Evolutionary conservation across 2,329 filamentous ascomycete species (phyloP), one percentile per base, ranked within the genome.

Genomic region (Tolypocladium pustulatum): DNA sequence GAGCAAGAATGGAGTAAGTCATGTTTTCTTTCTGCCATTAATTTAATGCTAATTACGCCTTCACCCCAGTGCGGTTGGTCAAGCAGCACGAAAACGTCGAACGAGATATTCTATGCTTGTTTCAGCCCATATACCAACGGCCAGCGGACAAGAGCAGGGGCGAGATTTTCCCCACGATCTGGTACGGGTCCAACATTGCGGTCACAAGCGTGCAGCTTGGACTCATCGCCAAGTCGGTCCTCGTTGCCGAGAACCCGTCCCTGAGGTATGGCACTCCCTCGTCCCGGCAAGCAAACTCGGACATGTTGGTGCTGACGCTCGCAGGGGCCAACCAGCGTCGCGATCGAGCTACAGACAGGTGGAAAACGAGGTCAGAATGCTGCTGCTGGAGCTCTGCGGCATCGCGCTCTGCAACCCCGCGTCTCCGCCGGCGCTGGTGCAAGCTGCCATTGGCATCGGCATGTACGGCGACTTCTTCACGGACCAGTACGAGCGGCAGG

Each of bases 391-490:
- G 55, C 65, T 75, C 0, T 75, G 73, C 41, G 73, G 73, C n/a
- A 73, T 75, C 15, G 71, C 72, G 3, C 65, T 75, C 13, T 74
- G 73, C 52, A 72, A 75, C 43, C 69, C 72, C 0, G 68, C 64
- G 0, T 75, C 70, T 3, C 72, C 73, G 0, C 73, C 73, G 0
- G 72, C 72, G 1, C 65, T 75, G 2, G 70, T 75, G 3, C 73
- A 75, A 8, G 71, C 73, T 0, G 71, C 70, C 0, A 71, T 75
- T 40, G 72, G 73, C 5, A 74, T 75, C 60, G 71, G 75, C 64
- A 59, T 75, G n/a, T 75, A 75, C 32, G 72, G 73, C 1, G 73
- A 75, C 56, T 75, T 73, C 54, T 75, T 75, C 60, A 75, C 72
- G 2, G 73, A 75, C 57, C 66, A 65, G 12, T 75, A 73, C 53